Percentiles rank a stretch among this genome's conserved stretches.
phyloP scores from a whole-genome alignment of 768 basidiomycete species.

The Tricholoma furcatifolium region DNA sequence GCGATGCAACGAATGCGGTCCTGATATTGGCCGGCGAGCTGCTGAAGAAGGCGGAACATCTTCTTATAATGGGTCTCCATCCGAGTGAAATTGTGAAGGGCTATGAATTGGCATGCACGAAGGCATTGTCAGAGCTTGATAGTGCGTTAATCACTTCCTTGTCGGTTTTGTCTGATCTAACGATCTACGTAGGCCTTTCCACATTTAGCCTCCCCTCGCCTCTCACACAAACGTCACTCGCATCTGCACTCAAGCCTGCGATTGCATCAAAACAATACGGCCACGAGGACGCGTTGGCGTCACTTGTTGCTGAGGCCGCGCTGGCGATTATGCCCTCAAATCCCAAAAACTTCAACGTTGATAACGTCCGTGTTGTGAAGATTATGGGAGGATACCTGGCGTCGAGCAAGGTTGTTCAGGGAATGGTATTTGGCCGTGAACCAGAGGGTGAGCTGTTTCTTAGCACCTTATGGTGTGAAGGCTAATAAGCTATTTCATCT shows the following conservation, averaged over 20 bases:
- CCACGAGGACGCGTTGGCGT: conserved; percentile 77
- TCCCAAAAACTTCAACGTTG: conserved; percentile 93
- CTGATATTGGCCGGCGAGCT: conserved; percentile 95
- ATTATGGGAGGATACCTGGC: conserved; percentile 94
- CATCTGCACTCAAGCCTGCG: conserved; percentile 79
- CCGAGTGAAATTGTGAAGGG: conserved; percentile 95
- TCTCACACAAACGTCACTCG: conserved; percentile 65
- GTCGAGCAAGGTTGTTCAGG: conserved; percentile 84
- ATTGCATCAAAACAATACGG: conserved; percentile 99
- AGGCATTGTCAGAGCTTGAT: conserved; percentile 86
- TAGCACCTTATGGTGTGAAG: not conserved
- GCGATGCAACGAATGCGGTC: conserved; percentile 95
- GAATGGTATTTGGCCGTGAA: conserved; percentile 98
- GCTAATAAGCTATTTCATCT: not conserved
- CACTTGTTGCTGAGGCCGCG: conserved; percentile 90
- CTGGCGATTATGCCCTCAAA: conserved; percentile 88
- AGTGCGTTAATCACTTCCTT: conserved; percentile 51
- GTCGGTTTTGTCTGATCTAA: conserved; percentile 11
- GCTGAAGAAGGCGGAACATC: conserved; percentile 87
- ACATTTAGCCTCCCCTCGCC: conserved; percentile 69
- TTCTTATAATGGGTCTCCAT: conserved; percentile 95
- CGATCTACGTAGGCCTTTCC: conserved; percentile 55
- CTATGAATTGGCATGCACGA: conserved; percentile 86
- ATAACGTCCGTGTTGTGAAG: conserved; percentile 97
- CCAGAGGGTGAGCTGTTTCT: conserved; percentile 71